phyloP scores from a whole-genome alignment of 805 yeast genomes.

The Wickerhamiella australiensis region DNA sequence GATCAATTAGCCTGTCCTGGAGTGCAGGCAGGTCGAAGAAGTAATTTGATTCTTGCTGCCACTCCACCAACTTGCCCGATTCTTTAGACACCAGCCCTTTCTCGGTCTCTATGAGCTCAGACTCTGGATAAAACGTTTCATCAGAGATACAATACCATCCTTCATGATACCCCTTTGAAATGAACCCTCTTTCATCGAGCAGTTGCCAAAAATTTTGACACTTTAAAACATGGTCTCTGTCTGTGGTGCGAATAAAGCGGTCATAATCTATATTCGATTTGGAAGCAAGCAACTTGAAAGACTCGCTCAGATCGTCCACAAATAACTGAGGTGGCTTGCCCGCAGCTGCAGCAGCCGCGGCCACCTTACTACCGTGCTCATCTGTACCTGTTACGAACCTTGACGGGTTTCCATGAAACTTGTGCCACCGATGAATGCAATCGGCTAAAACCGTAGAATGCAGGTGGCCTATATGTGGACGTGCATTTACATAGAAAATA shows the following conservation, averaged over 20 bases:
- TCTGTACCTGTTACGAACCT: slow-evolving; percentile 85
- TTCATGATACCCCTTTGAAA: slow-evolving; percentile 69
- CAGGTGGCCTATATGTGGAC: slow-evolving; percentile 88
- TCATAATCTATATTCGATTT: slow-evolving; percentile 47
- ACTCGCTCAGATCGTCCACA: slow-evolving; percentile 56
- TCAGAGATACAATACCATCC: slow-evolving; percentile 96
- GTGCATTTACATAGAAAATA: slow-evolving; percentile 90
- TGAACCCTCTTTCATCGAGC: slow-evolving; percentile 47
- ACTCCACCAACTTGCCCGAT: slow-evolving; percentile 61
- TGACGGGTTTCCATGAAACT: slow-evolving; percentile 35
- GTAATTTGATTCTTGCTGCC: slow-evolving; percentile 72
- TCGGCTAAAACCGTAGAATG: slow-evolving; percentile 82
- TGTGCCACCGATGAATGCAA: slow-evolving; percentile 61
- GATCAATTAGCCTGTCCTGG: slow-evolving; percentile 40
- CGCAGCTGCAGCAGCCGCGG: slow-evolving; percentile 58
- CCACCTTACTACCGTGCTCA: slow-evolving; percentile 92
- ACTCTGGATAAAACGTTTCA: slow-evolving; percentile 83
- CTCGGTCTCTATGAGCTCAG: slow-evolving; percentile 42
- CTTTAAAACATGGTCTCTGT: slow-evolving; percentile 55
- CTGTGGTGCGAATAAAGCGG: slow-evolving; percentile 85
- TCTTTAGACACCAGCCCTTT: slow-evolving; percentile 38
- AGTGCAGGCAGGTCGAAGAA: slow-evolving; percentile 66
- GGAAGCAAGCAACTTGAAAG: slow-evolving; percentile 54
- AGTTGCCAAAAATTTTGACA: slow-evolving; percentile 60
- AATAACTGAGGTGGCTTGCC: slow-evolving; percentile 48